A percentile compares a stretch with the other conserved stretches of the same genome.
phyloP scores from a whole-genome alignment of 2,329 filamentous ascomycete species.

The Botryotinia convoluta region DNA sequence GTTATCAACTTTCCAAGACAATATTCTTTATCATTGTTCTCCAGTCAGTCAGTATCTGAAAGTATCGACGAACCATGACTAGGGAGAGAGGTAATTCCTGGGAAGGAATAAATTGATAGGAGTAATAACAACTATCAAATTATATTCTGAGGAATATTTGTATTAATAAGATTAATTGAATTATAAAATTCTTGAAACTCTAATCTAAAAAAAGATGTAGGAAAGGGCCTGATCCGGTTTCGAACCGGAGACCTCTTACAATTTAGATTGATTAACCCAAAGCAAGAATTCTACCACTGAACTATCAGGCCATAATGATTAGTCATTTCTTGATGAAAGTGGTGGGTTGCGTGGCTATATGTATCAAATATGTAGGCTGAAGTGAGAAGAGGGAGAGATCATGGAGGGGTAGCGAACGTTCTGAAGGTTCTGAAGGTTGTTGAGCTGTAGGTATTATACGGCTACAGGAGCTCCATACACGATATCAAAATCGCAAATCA shows the following conservation, averaged over 20 bases:
- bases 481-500: not conserved
- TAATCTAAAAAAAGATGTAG: too few relatives aligned
- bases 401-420: not conserved
- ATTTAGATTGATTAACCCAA: not conserved
- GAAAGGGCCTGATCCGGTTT: constrained; percentile 12
- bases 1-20: not conserved
- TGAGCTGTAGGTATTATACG: too few relatives aligned
- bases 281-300: constrained; percentile 18
- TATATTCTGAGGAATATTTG: too few relatives aligned
- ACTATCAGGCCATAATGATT: not conserved
- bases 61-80: too few relatives aligned
- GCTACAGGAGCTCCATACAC: not conserved
- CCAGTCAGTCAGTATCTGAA: too few relatives aligned
- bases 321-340: not conserved
- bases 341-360: rapidly evolving
- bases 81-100: too few relatives aligned
- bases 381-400: not conserved
- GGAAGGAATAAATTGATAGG: too few relatives aligned
- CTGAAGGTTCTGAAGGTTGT: too few relatives aligned
- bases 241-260: constrained; percentile 15
- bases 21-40: not conserved
- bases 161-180: too few relatives aligned
- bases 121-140: too few relatives aligned
- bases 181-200: too few relatives aligned
- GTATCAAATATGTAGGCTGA: rapidly evolving